Base-by-base conservation (phyloP, 768 basidiomycete genomes). In the Tylopilus sp. region DNA sequence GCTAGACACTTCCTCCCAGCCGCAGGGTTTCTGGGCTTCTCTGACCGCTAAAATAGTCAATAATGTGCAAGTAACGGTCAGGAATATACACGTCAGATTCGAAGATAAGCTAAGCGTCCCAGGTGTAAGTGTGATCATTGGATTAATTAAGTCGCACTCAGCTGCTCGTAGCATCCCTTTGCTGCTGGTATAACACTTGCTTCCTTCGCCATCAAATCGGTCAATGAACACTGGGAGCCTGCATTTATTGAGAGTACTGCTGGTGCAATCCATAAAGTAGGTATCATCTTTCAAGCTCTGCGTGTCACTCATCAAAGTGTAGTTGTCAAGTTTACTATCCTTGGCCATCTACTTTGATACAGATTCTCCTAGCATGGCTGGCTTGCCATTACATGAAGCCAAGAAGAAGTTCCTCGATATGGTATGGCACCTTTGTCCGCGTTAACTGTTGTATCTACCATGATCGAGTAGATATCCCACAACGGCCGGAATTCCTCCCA, bases 281-380 rank as follows among this genome's bases (percentile, higher is more conserved):
- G 65, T 50, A 45, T 18, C 21, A 0, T 48, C 20, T 18, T 25
- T 22, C 23, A 13, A 22, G 36, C 28, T 6, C 35, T 47, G 7
- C 28, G 25, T 25, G 28, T 44, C 41, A 49, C 50, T 56, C 40
- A 60, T 38, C 50, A 20, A 46, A 7, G 41, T 44, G 7, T 57
- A 95, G 91, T 75, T 99, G 31, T 90, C 91, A 22, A 88, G 85
- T 55, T 72, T 99, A 33, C 78, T 87, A 66, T 95, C 90, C 4
- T 75, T 99, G 46, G 88, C 94, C 1, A 69, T 94, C 3, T 99
- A 99, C 67, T 98, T 98, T 60, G 91, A 99, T 66, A 98, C 97
- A 0, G 95, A 99, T 65, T 81, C 89, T 3, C 70, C 75, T 17
- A 91, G 85, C 58, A 81, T 98, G 72, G 81, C 85, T 31, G 88